phyloP scores from a whole-genome alignment of 2,329 filamentous ascomycete genomes.

The Aureobasidium melanogenum region DNA sequence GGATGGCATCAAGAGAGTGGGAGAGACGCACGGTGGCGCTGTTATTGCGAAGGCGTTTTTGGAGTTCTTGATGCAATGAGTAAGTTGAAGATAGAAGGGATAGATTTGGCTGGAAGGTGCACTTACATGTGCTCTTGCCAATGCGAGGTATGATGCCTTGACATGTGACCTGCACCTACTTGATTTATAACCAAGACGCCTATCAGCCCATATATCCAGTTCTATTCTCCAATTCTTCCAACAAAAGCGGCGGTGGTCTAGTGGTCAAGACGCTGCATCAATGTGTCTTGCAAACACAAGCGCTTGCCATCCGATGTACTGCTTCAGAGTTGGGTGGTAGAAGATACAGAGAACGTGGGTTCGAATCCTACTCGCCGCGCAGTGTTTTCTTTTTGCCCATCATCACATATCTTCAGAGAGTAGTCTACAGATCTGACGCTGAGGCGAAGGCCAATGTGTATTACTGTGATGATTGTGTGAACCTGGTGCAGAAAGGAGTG shows the following conservation, averaged over 20 bases:
- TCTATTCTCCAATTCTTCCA: not conserved
- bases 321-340: too few relatives aligned
- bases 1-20: constrained; percentile 59
- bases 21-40: constrained; percentile 69
- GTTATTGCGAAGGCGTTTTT: constrained; percentile 65
- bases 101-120: not conserved
- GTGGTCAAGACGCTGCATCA: not conserved
- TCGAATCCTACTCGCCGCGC: not conserved
- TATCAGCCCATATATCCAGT: not conserved
- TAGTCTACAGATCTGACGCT: too few relatives aligned
- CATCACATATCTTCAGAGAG: too few relatives aligned
- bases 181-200: not conserved
- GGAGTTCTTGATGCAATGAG: constrained; percentile 44
- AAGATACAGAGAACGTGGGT: not conserved
- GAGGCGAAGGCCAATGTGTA: too few relatives aligned
- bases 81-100: not conserved
- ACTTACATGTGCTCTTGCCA: not conserved
- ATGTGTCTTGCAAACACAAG: not conserved
- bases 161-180: not conserved
- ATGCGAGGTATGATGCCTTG: not conserved
- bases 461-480: too few relatives aligned
- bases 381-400: not conserved
- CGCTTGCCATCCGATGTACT: too few relatives aligned
- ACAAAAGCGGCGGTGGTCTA: not conserved
- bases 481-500: too few relatives aligned